Percentiles rank a stretch among this genome's conserved stretches.
phyloP scores from a whole-genome alignment of 805 yeast species.

The Wickerhamiella qilinensis region DNA sequence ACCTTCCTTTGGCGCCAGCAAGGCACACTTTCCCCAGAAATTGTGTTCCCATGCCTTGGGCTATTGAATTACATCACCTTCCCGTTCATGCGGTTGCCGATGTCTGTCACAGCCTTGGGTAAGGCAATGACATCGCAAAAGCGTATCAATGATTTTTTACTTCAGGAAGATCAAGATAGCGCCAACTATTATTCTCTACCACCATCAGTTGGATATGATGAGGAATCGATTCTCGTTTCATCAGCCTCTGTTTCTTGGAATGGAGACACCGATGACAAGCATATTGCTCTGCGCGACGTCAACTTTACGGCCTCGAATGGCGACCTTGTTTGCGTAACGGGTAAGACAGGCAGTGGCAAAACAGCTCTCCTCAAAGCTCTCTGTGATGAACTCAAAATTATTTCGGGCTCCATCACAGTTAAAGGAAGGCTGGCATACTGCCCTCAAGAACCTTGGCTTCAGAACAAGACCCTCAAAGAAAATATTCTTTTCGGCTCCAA shows the following conservation, averaged over 20 bases:
- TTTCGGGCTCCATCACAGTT: constrained; percentile 46
- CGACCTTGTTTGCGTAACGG: constrained; percentile 64
- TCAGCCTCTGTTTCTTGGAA: constrained; percentile 35
- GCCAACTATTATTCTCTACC: constrained; percentile 42
- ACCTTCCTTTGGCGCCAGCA: constrained; percentile 49
- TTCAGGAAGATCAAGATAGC: constrained; percentile 54
- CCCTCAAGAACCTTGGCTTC: constrained; percentile 82
- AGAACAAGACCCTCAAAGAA: constrained; percentile 78
- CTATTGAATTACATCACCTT: constrained; percentile 58
- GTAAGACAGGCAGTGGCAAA: constrained; percentile 76
- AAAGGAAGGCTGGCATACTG: constrained; percentile 70
- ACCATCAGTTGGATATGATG: constrained; percentile 47
- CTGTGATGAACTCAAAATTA: constrained; percentile 59
- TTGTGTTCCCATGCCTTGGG: constrained; percentile 52
- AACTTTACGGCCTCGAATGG: constrained; percentile 53
- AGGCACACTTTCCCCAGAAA: constrained; percentile 64
- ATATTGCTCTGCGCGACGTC: constrained; percentile 25
- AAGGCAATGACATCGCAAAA: constrained; percentile 49
- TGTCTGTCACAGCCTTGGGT: constrained; percentile 63
- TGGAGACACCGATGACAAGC: constrained; percentile 29
- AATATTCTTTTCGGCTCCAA: constrained; percentile 81
- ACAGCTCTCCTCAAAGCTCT: constrained; percentile 61
- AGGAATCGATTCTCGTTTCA: constrained; percentile 28
- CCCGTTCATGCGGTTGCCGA: constrained; percentile 84
- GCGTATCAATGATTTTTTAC: constrained; percentile 58